Evolutionary conservation across 2,329 filamentous ascomycete species (phyloP), one percentile per base, ranked within the genome.

Genomic region (Diaporthe caulivora): DNA sequence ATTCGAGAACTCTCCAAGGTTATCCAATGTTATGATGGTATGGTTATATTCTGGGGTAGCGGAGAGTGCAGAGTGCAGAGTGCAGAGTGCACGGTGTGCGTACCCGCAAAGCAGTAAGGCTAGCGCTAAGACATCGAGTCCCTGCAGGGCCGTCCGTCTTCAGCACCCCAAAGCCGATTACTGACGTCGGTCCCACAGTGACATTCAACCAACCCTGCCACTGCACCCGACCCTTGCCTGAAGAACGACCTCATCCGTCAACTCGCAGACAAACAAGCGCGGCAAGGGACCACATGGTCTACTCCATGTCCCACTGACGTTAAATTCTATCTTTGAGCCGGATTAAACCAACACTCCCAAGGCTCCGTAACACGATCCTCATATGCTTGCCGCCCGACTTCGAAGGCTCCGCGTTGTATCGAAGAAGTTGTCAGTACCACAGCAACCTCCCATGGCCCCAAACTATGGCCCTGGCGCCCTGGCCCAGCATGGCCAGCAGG

Each of bases 381-480:
- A 34, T 24, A 72, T 72, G 70, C 57, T 54, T n/a, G 44, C 60
- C 53, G 60, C 69, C 24, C 37, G 72, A 21, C 64, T 67, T 44
- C 58, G 70, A 29, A 42, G 72, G 60, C 64, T 72, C n/a, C 53
- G 70, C 49, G 29, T 65, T 11, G 26, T 67, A 42, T 26, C 58
- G 49, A 34, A 42, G 17, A 44, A 71, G 34, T n/a, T 70, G 40
- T 67, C 51, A 21, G 31, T 24, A 37, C 34, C 60, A 34, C 55
- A 53, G 9, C 71, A 49, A 54, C 34, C 31, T 60, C 54, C 44
- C 53, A 75, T 75, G 73, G 71, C 67, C 40, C 71, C 71, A 26
- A 71, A 34, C 15, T 73, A 73, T 57, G 73, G 68, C 55, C 68
- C 58, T 44, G 73, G 73, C 73, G 73, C 73, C 29, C 37, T 73